Base-by-base conservation (phyloP, 805 yeast genomes). In the Cyberlindnera xishuangbannaensis region DNA sequence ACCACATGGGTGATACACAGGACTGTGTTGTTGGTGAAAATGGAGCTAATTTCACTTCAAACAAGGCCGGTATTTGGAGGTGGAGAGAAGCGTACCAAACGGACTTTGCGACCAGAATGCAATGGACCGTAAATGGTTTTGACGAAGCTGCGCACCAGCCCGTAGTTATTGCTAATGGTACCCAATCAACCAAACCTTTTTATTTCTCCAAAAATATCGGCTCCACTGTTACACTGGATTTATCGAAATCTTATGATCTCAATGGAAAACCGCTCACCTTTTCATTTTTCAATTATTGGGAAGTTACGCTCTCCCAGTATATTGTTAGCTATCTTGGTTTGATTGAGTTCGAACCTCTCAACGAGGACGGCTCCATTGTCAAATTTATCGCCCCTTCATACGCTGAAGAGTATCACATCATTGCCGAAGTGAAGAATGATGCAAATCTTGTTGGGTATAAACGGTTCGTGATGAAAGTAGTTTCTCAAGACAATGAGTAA, bases 31-130 rank as follows among this genome's bases (percentile, higher is more conserved):
- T 30, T 18, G 38, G 38, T 18, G 12, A n/a, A 18, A 28, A 30
- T 10, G 38, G 38, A 14, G 7, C 14, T n/a, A 36, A 39, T 18
- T 49, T 43, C 22, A 28, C 45, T n/a, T 47, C 56, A 30, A 46
- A 50, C 33, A 39, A 52, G 19, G 61, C 56, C 5, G 44, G 58
- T 2, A 53, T 57, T 21, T 57, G 62, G 62, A 55, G 58, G 45
- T 55, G 58, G 60, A 53, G 61, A 44, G 48, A 48, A 4, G 58
- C 49, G 4, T 55, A 33, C 32, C 60, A 57, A 28, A 36, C 40
- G 19, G 58, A 53, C 36, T 57, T 57, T 39, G 60, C 54, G 4
- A 45, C 47, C 5, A 48, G 61, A 45, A 54, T 56, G 41, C 56
- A 51, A 34, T 56, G 62, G 62, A 55, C 61, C 1, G 42, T 55